Percentiles rank a stretch among this genome's conserved stretches.
Conservation (phyloP, 192 early-diverging fungal species). For the Neocallimastix lanati region DNA sequence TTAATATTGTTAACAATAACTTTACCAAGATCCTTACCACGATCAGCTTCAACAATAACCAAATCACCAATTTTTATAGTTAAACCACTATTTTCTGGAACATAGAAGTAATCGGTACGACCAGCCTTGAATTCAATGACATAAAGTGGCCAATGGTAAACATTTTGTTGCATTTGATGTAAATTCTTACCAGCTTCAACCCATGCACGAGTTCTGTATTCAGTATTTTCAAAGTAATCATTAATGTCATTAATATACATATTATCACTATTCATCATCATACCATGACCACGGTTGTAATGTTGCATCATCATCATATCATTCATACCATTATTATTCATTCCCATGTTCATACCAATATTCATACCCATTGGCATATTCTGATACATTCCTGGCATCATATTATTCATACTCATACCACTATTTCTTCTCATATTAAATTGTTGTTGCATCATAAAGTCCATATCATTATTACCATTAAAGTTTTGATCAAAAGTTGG, state of each 20-base stretch:
- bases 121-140: conserved; percentile 80
- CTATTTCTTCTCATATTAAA: background rate
- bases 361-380: background rate
- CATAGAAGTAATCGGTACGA: conserved; percentile 64
- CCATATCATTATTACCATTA: background rate
- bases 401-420: background rate
- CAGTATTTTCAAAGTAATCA: conserved; percentile 49
- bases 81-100: conserved; percentile 23
- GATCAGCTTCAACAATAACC: conserved; percentile 76
- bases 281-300: background rate
- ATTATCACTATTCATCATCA: background rate
- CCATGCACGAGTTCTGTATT: conserved; percentile 29
- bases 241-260: conserved; percentile 22
- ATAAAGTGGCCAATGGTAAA: conserved; percentile 38
- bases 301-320: background rate
- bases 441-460: background rate
- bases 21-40: conserved; percentile 78
- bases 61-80: conserved; percentile 46
- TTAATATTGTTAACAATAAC: conserved; percentile 49
- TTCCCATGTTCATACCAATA: background rate
- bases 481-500: background rate
- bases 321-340: background rate
- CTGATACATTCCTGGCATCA: background rate
- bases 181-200: conserved; percentile 38
- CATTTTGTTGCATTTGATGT: conserved; percentile 18